Percentiles rank a stretch among this genome's conserved stretches.
phyloP scores from a whole-genome alignment of 306 rosid species.

The Gleditsia sinensis region DNA sequence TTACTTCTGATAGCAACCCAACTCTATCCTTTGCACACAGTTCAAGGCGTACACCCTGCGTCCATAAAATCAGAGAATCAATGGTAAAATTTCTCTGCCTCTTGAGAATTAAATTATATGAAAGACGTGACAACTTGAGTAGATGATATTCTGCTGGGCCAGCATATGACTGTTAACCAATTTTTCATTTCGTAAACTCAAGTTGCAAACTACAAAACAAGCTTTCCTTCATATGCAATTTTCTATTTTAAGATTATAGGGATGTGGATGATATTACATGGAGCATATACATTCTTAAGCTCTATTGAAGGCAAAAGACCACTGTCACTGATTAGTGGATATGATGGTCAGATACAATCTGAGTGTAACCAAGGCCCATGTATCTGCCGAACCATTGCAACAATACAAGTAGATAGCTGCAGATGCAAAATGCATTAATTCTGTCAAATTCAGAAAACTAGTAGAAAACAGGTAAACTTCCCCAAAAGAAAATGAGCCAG shows the following conservation, averaged over 20 bases:
- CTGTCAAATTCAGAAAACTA: slow-evolving; percentile 36
- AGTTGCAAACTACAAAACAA: background rate
- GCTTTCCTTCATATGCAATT: background rate
- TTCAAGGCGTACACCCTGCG: slow-evolving; percentile 76
- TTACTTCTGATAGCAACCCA: slow-evolving; percentile 75
- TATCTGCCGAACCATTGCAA: slow-evolving; percentile 39
- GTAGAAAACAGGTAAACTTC: background rate
- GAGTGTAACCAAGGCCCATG: slow-evolving; percentile 47
- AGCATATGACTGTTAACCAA: background rate
- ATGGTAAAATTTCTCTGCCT: slow-evolving; percentile 14
- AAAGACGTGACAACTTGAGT: background rate
- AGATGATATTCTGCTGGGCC: background rate
- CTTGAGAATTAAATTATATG: background rate
- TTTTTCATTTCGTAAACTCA: background rate
- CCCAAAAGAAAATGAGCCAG: background rate
- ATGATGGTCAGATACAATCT: slow-evolving; percentile 47
- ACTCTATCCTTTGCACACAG: slow-evolving; percentile 76
- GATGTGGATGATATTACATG: slow-evolving; percentile 48
- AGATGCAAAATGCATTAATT: slow-evolving; percentile 46
- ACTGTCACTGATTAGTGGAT: slow-evolving; percentile 43
- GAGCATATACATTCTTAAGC: slow-evolving; percentile 49
- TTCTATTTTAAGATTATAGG: slow-evolving; percentile 24
- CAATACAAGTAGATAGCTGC: slow-evolving; percentile 48
- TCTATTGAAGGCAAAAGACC: slow-evolving; percentile 51
- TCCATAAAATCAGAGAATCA: slow-evolving; percentile 36